Base-by-base conservation (phyloP, 2,329 filamentous ascomycete species). In the Exophiala lecanii-corni region DNA sequence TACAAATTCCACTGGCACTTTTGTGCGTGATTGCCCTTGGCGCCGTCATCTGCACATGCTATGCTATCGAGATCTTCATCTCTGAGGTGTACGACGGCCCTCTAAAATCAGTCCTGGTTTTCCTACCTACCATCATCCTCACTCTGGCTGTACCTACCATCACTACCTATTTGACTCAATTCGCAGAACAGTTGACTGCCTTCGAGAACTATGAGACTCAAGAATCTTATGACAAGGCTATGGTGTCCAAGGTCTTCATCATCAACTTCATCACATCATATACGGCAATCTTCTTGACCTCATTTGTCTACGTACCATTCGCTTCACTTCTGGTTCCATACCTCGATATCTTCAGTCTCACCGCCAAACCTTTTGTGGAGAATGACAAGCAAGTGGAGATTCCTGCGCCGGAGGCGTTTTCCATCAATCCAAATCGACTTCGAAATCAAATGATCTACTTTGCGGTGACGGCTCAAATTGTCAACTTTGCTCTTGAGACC, bases 231-330 rank as follows among this genome's bases (percentile, higher is more conserved):
- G 81, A 94, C 47, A 79, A 85, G 15, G 85, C 89, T 2, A 78
- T 95, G 60, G 87, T 92, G 0, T 82, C 86, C 45, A 98, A 98
- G 71, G 84, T 94, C 23, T 97, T 98, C 59, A 81, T 97, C 10
- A 78, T 97, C 59, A 94, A 96, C 70, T 95, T 96, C 66, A 91
- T 97, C 66, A 94, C 89, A 4, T 94, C 89, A 0, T 97, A 96
- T 62, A 80, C 94, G 39, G 86, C 88, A 1, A 82, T 94, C n/a
- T 82, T 94, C 59, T 76, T 97, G 13, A 96, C 89, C 0, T 87
- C 89, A 0, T 97, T 96, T 56, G 81, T 96, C 50, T 97, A 96
- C 58, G 86, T 95, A 15, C 91, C 91, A 0, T 97, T 97, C 57
- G 91, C 87, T 10, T 79, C 81, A 47, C 66, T 88, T 34, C 78